Conservation (phyloP, 805 yeast species). For the Yamadazyma insecticola region DNA sequence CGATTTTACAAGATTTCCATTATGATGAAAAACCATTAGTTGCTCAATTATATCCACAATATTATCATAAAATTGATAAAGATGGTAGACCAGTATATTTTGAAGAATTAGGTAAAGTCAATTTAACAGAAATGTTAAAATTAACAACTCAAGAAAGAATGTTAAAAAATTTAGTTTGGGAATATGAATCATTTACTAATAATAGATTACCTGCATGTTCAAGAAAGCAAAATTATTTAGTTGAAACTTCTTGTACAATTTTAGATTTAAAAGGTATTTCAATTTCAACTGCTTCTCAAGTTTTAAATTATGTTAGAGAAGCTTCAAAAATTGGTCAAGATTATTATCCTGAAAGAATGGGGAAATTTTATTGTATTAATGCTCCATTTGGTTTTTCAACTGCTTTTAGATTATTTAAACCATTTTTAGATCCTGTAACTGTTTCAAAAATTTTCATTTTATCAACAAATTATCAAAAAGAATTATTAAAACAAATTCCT, state of each 20-base stretch:
- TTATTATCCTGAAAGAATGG: constrained; percentile 99
- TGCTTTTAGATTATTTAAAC: constrained; percentile 86
- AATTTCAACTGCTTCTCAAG: constrained; percentile 76
- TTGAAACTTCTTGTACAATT: constrained; percentile 96
- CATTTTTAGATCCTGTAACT: constrained; percentile 95
- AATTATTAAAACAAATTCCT: constrained; percentile 87
- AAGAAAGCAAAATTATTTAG: constrained; percentile 67
- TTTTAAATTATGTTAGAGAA: constrained; percentile 82
- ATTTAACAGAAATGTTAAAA: constrained; percentile 85
- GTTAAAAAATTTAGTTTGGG: constrained; percentile 96
- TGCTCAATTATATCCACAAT: constrained; percentile 90
- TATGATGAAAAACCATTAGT: constrained; percentile 91
- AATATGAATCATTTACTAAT: constrained; percentile 84
- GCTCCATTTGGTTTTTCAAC: constrained; percentile 98
- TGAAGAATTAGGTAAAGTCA: constrained; percentile 90
- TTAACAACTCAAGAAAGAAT: constrained; percentile 93
- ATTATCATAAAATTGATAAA: constrained; percentile 93
- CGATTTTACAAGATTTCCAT: constrained; percentile 80
- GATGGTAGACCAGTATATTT: constrained; percentile 96
- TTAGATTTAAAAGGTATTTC: constrained; percentile 94
- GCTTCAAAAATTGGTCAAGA: constrained; percentile 94
- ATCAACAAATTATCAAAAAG: constrained; percentile 73
- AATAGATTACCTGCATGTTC: constrained; percentile 93
- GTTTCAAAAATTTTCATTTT: constrained; percentile 90
- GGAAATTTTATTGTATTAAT: constrained; percentile 90